Evolutionary conservation across 2,329 filamentous ascomycete species (phyloP).

Genomic region (Colletotrichum brevisporum): DNA sequence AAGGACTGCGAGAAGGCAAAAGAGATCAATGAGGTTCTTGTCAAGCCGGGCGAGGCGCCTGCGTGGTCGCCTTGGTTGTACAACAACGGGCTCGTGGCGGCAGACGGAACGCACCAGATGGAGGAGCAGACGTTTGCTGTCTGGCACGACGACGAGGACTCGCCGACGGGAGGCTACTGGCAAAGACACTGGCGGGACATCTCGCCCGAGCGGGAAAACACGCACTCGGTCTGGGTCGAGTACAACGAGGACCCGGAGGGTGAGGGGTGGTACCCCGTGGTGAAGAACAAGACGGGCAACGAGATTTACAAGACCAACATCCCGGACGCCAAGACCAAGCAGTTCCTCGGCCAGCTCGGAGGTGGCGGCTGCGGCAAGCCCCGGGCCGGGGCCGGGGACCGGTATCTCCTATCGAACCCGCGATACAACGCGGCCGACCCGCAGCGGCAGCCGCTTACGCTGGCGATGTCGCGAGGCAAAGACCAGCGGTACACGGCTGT

Average conservation of each 20-base stretch:
- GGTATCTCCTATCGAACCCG: constrained; percentile 42
- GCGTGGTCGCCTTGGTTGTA: constrained; percentile 45
- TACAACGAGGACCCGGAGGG: constrained; percentile 40
- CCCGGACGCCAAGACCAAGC: constrained; percentile 45
- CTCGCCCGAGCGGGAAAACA: constrained; percentile 40
- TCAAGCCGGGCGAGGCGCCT: constrained; percentile 38
- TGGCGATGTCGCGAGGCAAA: constrained; percentile 40
- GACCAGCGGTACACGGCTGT: constrained; percentile 36
- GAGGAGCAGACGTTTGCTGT: constrained; percentile 45
- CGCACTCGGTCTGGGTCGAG: constrained; percentile 45
- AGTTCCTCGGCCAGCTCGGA: constrained; percentile 41
- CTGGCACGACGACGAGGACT: constrained; percentile 42
- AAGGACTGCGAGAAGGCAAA: constrained; percentile 39
- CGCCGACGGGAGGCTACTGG: constrained; percentile 44
- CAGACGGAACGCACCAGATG: constrained; percentile 43
- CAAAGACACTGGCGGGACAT: constrained; percentile 47
- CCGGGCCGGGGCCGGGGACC: constrained; percentile 19
- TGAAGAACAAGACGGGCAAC: constrained; percentile 40
- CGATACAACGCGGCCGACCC: constrained; percentile 40
- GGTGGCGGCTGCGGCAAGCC: constrained; percentile 23
- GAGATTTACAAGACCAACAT: constrained; percentile 44
- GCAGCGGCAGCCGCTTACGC: constrained; percentile 42
- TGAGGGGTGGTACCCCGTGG: constrained; percentile 43
- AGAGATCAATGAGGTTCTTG: constrained; percentile 39
- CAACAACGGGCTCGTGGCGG: constrained; percentile 41